Evolutionary conservation across 768 basidiomycete genomes (phyloP).

Genomic region (Lyophyllum atratum): DNA sequence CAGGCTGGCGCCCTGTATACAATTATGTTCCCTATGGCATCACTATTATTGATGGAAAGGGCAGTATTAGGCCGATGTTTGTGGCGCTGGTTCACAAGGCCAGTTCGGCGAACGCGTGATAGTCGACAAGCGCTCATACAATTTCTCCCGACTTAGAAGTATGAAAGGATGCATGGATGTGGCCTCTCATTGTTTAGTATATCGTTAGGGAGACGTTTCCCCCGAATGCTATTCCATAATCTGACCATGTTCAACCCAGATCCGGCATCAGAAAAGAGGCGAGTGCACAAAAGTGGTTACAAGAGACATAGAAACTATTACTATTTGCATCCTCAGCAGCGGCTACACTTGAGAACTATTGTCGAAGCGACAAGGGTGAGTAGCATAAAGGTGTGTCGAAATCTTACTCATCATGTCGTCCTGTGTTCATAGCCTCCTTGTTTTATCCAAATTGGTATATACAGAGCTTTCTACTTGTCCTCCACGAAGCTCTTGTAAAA

Average conservation of each 20-base stretch:
- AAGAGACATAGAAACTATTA: no score
- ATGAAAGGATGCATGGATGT: neutral
- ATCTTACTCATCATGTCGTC: no score
- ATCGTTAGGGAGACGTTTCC: neutral
- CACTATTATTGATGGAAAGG: neutral
- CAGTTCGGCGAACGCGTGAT: neutral
- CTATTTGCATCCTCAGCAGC: no score
- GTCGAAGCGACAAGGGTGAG: no score
- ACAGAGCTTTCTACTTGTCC: neutral
- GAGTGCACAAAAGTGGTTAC: no score
- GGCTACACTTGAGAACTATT: no score
- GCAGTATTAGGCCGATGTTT: neutral
- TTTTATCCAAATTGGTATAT: neutral
- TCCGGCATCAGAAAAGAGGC: no score
- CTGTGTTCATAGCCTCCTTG: no score
- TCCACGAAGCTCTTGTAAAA: slow-evolving; percentile 77
- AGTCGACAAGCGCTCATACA: neutral
- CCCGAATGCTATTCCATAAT: no score
- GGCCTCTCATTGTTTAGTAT: neutral
- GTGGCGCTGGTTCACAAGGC: neutral
- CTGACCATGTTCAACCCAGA: no score
- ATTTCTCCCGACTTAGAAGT: neutral
- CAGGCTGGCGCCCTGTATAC: neutral
- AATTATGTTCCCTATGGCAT: neutral
- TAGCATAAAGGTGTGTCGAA: no score